Evolutionary conservation across 352 stramenopile species (phyloP).

Genomic region (Globisporangium alternatum): DNA sequence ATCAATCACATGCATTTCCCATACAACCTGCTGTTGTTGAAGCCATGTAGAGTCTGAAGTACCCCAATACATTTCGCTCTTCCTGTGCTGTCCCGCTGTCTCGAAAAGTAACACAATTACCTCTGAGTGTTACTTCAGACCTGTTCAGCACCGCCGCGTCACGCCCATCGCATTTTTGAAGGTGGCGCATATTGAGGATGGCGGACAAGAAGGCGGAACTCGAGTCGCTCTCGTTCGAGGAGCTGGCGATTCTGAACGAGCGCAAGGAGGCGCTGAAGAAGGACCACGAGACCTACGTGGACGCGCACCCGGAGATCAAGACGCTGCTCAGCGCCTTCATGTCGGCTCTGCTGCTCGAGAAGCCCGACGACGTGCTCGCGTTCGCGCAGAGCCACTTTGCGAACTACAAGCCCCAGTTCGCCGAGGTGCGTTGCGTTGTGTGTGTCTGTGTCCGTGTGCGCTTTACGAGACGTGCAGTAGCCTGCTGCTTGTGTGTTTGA

Average conservation of each 20-base stretch:
- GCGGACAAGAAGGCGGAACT: constrained; percentile 49
- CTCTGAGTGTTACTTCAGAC: no score
- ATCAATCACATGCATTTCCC: background rate
- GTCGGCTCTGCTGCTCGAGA: constrained; percentile 81
- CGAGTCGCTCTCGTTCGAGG: constrained; percentile 78
- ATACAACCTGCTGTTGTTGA: background rate
- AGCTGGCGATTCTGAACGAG: constrained; percentile 83
- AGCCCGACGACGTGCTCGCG: constrained; percentile 74
- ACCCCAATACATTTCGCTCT: no score
- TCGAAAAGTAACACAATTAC: background rate
- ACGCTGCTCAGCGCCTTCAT: constrained; percentile 88
- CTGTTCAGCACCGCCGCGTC: background rate
- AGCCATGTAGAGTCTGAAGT: no score
- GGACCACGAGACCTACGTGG: constrained; percentile 80
- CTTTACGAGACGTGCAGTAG: background rate
- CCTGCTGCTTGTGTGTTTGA: constrained; percentile 1
- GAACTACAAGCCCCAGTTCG: constrained; percentile 54
- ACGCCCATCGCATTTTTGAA: constrained; percentile 6
- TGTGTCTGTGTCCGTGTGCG: background rate
- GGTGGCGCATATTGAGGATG: constrained; percentile 12
- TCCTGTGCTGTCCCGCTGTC: no score
- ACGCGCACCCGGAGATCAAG: constrained; percentile 87
- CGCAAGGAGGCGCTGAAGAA: constrained; percentile 85
- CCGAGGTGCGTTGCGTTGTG: constrained; percentile 24
- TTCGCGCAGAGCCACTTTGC: constrained; percentile 84